Conservation (phyloP, 768 basidiomycete species). For the Cubamyces lactineus region DNA sequence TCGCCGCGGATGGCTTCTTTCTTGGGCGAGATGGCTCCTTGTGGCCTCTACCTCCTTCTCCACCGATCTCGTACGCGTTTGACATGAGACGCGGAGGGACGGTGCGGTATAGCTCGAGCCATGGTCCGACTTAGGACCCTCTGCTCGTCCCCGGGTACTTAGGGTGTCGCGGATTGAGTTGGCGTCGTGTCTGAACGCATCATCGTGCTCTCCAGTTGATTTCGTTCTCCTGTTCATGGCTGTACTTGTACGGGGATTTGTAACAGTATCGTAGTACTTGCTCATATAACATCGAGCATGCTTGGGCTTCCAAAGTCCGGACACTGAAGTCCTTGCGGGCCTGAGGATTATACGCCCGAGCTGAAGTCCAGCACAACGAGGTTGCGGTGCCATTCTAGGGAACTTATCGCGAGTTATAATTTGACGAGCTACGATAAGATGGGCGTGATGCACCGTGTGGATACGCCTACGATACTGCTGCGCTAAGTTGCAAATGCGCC, state of each 20-base stretch:
- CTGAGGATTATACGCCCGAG: too few species aligned
- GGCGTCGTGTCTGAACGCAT: neutral
- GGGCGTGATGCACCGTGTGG: too few species aligned
- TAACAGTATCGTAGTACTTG: neutral
- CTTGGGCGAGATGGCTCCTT: neutral
- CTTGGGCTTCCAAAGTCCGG: too few species aligned
- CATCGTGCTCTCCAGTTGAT: neutral
- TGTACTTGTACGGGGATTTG: neutral
- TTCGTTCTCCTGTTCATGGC: neutral
- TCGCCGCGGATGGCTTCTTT: neutral
- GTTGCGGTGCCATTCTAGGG: too few species aligned
- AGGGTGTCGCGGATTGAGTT: too few species aligned
- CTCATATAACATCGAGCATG: neutral
- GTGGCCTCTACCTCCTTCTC: conserved; percentile 1
- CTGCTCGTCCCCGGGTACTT: too few species aligned
- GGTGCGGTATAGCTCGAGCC: neutral
- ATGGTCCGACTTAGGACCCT: neutral
- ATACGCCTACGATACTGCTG: too few species aligned
- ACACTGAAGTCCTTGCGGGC: too few species aligned
- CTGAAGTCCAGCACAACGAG: too few species aligned
- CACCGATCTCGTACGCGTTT: neutral
- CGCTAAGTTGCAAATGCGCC: too few species aligned
- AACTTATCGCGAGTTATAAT: too few species aligned
- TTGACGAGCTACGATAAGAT: too few species aligned
- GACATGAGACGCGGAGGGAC: neutral